phyloP scores from a whole-genome alignment of 2,329 filamentous ascomycete genomes.

The Alternaria sp. region DNA sequence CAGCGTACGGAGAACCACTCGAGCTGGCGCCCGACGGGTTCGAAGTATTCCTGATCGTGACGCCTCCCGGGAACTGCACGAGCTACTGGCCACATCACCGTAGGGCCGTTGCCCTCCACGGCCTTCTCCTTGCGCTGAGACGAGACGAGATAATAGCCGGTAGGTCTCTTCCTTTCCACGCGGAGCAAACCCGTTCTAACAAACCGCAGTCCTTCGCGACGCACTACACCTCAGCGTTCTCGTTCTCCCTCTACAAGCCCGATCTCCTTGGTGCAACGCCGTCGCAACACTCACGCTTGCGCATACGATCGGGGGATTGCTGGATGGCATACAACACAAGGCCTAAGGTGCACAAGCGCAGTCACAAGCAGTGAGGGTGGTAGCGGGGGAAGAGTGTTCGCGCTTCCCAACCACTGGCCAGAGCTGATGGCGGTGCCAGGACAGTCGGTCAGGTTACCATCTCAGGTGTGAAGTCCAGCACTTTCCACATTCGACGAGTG shows the following conservation, averaged over 20 bases:
- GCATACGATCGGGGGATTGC: neutral
- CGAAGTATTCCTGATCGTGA: too few relatives aligned
- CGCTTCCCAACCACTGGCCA: accelerated
- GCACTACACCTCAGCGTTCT: neutral
- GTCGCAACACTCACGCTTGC: neutral
- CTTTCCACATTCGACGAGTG: too few relatives aligned
- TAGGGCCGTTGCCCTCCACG: too few relatives aligned
- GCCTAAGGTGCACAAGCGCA: neutral
- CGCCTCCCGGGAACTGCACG: too few relatives aligned
- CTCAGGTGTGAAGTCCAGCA: neutral
- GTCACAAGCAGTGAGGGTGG: too few relatives aligned
- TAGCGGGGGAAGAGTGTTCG: neutral
- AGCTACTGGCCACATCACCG: too few relatives aligned
- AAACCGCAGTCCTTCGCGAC: neutral
- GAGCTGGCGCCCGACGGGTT: too few relatives aligned
- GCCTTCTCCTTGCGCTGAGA: too few relatives aligned
- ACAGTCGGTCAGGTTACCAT: neutral
- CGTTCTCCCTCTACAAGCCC: too few relatives aligned
- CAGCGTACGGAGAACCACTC: too few relatives aligned
- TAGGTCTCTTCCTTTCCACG: too few relatives aligned
- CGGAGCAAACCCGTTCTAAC: neutral
- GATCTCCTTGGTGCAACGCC: neutral
- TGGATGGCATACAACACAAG: neutral
- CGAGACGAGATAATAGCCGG: too few relatives aligned
- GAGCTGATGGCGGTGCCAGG: neutral